Percentiles rank a stretch among this genome's conserved stretches.
Conservation (phyloP, 2,329 filamentous ascomycete genomes). For the Fusarium goolgardi region DNA sequence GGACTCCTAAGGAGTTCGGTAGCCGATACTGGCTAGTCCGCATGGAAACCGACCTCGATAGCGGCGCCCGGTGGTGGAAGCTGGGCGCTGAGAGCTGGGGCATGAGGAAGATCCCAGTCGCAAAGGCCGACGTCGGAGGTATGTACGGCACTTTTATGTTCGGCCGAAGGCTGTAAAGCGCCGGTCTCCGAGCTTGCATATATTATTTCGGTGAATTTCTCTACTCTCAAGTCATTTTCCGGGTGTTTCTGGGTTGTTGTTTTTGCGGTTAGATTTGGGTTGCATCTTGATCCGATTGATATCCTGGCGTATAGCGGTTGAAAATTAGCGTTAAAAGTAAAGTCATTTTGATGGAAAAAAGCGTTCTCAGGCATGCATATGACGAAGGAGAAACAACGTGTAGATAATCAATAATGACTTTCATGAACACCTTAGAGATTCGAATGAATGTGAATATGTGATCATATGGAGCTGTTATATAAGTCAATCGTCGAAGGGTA, state of each 20-base stretch:
- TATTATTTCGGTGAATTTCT: constrained; percentile 37
- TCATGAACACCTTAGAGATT: constrained; percentile 17
- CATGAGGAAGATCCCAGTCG: constrained; percentile 92
- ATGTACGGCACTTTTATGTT: constrained; percentile 85
- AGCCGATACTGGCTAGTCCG: constrained; percentile 75
- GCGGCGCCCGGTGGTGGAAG: constrained; percentile 77
- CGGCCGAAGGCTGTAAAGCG: constrained; percentile 65
- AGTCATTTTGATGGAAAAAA: constrained; percentile 45
- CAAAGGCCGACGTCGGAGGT: constrained; percentile 89
- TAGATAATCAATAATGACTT: constrained; percentile 43
- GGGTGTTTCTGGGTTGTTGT: constrained; percentile 21
- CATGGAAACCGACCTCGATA: constrained; percentile 54
- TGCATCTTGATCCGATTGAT: constrained; percentile 45
- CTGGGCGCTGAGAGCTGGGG: constrained; percentile 88
- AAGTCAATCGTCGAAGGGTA: background rate
- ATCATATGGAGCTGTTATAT: background rate
- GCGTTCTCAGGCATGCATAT: constrained; percentile 41
- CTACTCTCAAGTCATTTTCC: constrained; percentile 41
- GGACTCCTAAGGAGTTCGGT: constrained; percentile 77
- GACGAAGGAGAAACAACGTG: constrained; percentile 38
- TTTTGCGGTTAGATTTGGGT: constrained; percentile 25
- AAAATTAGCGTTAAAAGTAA: constrained; percentile 47
- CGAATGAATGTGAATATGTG: background rate
- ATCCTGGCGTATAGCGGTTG: constrained; percentile 44
- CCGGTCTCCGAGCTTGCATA: constrained; percentile 50